Evolutionary conservation across 805 yeast genomes (phyloP), one percentile per base, ranked within the genome.

Genomic region (Limtongozyma cylindracea): DNA sequence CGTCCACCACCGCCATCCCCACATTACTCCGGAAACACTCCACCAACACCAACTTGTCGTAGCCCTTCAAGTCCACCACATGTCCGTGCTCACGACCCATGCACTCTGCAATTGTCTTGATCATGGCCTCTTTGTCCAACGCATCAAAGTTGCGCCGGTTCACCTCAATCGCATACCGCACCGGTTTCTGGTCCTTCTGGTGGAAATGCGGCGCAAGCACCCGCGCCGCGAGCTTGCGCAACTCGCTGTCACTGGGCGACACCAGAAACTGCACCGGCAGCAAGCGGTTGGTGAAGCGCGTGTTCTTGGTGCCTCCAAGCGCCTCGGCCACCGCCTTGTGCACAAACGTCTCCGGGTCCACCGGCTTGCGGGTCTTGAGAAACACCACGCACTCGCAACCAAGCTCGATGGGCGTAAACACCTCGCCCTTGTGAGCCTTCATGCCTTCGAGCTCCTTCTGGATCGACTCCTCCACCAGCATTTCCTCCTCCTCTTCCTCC

Each of bases 1-100:
- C 60, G 24, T 61, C 58, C 2, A 77, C 78, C 5, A 80, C 84
- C 30, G 88, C 56, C 61, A 77, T 66, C 5, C 98, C 98, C 16
- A 88, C 58, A 28, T 74, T 73, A 29, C 64, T 72, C 47, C 82
- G 84, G 47, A 70, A 84, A 38, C 94, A 74, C 40, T 78, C 93
- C 3, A 88, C 72, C 23, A 84, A 38, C 21, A 88, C 61, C 32
- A 88, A 48, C 36, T 69, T 67, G 28, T 82, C 91, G 35, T 62
- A 77, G 8, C 63, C 45, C 34, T 76, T 74, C 40, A 88, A 55
- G 38, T 80, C 91, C 10, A 88, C 91, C 17, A 45, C 49, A 39
- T 78, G 93, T 2, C 68, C 69, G 29, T 61, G 58, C 4, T 62
- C 68, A 20, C 57, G 50, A 1, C 84, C 84, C 1, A 77, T 80